Evolutionary conservation across 371 early-diverging fungal genomes (phyloP).

Genomic region (Mucor irregularis): DNA sequence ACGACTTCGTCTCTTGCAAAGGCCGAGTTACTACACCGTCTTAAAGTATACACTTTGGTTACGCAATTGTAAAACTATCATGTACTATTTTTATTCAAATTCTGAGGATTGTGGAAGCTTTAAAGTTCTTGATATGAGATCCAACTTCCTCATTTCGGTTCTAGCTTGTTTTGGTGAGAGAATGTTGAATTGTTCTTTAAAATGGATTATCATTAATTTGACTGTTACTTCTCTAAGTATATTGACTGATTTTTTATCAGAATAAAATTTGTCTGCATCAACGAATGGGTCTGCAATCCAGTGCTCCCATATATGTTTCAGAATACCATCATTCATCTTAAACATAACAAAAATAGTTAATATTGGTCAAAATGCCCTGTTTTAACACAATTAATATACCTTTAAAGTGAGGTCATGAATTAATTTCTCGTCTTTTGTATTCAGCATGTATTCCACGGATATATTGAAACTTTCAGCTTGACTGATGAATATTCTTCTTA

Average conservation of each 20-base stretch:
- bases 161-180: conserved; percentile 3
- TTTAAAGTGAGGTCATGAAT: neutral
- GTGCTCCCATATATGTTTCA: conserved; percentile 32
- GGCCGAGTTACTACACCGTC: too few relatives aligned
- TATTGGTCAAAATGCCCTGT: neutral
- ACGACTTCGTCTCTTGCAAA: too few relatives aligned
- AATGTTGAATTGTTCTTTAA: conserved; percentile 8
- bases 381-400: too few relatives aligned
- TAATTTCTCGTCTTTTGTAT: neutral
- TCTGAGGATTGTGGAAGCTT: conserved; percentile 4
- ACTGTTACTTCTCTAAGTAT: conserved; percentile 26
- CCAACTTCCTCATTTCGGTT: conserved; percentile 7
- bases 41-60: too few relatives aligned
- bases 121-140: conserved; percentile 13
- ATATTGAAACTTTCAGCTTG: neutral
- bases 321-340: conserved; percentile 17
- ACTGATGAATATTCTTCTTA: conserved; percentile 6
- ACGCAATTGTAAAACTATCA: too few relatives aligned
- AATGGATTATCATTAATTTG: conserved; percentile 13
- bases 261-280: conserved; percentile 27
- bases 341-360: neutral
- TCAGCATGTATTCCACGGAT: neutral
- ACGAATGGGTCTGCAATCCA: conserved; percentile 40
- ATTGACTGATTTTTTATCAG: conserved; percentile 19
- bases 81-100: neutral